Evolutionary conservation across 441 rosid species (phyloP).

Genomic region (Arabidopsis hybrid): DNA sequence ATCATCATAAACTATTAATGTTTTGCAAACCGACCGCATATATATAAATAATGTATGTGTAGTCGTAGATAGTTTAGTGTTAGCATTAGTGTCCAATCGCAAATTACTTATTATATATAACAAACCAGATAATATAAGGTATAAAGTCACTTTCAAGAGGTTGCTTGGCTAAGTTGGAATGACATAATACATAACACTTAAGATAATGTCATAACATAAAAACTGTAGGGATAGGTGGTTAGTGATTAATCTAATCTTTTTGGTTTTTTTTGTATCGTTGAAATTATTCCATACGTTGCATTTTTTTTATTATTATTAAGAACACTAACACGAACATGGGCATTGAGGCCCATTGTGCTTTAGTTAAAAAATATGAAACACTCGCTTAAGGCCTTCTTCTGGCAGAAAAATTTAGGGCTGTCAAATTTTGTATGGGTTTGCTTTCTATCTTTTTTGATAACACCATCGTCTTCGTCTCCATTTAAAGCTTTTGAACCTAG

Average conservation of each 20-base stretch:
- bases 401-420: too few relatives aligned
- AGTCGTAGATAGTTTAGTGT: neutral
- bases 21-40: slow-evolving; percentile 15
- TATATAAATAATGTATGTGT: neutral
- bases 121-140: slow-evolving; percentile 27
- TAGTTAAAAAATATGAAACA: too few relatives aligned
- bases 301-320: neutral
- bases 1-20: neutral
- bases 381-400: too few relatives aligned
- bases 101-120: slow-evolving; percentile 3
- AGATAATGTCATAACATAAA: neutral
- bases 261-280: neutral
- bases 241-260: neutral
- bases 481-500: too few relatives aligned
- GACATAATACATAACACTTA: slow-evolving; percentile 11
- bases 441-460: too few relatives aligned
- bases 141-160: slow-evolving; percentile 37
- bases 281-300: neutral
- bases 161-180: slow-evolving; percentile 30
- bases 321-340: neutral
- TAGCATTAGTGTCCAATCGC: slow-evolving; percentile 24
- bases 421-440: too few relatives aligned
- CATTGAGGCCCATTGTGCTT: neutral
- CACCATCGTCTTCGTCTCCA: too few relatives aligned
- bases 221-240: slow-evolving; percentile 1